Conservation (phyloP, 768 basidiomycete genomes). For the Calocera viscosa region DNA sequence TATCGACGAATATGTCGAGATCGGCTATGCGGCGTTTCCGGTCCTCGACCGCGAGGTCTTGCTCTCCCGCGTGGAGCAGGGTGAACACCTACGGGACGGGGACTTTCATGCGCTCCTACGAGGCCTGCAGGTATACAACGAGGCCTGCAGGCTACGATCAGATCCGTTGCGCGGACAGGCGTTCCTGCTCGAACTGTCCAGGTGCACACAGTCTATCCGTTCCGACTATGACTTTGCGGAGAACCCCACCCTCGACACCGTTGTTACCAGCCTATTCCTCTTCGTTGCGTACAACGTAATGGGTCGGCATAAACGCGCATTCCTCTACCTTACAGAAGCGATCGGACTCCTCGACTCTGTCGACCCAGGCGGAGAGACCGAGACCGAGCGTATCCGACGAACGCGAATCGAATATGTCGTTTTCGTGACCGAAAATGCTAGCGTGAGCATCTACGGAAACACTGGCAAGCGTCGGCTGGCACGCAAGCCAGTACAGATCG, state of each 20-base stretch:
- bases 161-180: background rate
- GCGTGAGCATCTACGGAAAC: background rate
- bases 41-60: background rate
- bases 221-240: constrained; percentile 1
- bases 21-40: background rate
- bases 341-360: background rate
- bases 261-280: background rate
- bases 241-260: background rate
- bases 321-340: background rate
- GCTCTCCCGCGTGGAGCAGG: background rate
- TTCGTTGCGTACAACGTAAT: constrained; percentile 5
- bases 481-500: background rate
- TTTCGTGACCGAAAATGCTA: background rate
- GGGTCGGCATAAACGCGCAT: background rate
- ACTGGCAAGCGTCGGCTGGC: background rate
- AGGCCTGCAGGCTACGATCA: background rate
- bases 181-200: background rate
- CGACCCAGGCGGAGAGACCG: background rate
- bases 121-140: background rate
- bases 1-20: background rate
- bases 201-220: background rate
- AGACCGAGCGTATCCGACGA: background rate
- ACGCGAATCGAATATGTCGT: background rate
- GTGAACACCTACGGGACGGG: background rate
- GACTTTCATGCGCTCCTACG: constrained; percentile 6